Conservation (phyloP, 495 filamentous ascomycete genomes). For the Aspergillus campestris region DNA sequence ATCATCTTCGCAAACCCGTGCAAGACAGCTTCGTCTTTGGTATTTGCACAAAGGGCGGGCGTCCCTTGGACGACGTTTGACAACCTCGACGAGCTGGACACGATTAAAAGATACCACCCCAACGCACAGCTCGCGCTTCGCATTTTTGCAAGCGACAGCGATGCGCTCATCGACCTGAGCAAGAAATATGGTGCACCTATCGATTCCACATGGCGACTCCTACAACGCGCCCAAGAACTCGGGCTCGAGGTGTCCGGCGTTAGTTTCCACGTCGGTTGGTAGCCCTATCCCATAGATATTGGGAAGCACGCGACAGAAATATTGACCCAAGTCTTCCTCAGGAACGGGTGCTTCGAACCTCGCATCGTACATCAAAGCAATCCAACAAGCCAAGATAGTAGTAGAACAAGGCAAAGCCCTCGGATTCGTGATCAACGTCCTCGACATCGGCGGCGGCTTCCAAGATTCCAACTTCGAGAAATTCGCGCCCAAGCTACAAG, state of each 20-base stretch:
- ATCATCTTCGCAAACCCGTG: slow-evolving; percentile 30
- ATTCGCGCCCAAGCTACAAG: slow-evolving; percentile 9
- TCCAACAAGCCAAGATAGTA: slow-evolving; percentile 15
- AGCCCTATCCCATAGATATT: not conserved
- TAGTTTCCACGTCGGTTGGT: slow-evolving; percentile 29
- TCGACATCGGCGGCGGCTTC: slow-evolving; percentile 30
- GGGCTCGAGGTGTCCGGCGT: slow-evolving; percentile 22
- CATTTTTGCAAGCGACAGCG: slow-evolving; percentile 20
- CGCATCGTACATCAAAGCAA: slow-evolving; percentile 14
- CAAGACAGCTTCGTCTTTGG: slow-evolving; percentile 16
- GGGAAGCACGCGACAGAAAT: not conserved
- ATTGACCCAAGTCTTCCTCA: not conserved
- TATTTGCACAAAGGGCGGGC: slow-evolving; percentile 13
- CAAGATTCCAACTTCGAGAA: slow-evolving; percentile 15
- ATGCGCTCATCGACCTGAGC: slow-evolving; percentile 14
- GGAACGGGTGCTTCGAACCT: slow-evolving; percentile 19
- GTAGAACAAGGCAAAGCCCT: slow-evolving; percentile 10
- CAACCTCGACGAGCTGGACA: slow-evolving; percentile 27
- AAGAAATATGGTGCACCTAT: slow-evolving; percentile 25
- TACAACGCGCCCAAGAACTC: slow-evolving; percentile 17
- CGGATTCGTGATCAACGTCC: slow-evolving; percentile 10
- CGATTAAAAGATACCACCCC: slow-evolving; percentile 17
- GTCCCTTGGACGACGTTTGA: slow-evolving; percentile 26
- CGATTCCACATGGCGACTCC: slow-evolving; percentile 10
- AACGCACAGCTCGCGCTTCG: slow-evolving; percentile 21